Evolutionary conservation across 768 basidiomycete species (phyloP), one percentile per base, ranked within the genome.

Genomic region (Guyanaporus albipodus): DNA sequence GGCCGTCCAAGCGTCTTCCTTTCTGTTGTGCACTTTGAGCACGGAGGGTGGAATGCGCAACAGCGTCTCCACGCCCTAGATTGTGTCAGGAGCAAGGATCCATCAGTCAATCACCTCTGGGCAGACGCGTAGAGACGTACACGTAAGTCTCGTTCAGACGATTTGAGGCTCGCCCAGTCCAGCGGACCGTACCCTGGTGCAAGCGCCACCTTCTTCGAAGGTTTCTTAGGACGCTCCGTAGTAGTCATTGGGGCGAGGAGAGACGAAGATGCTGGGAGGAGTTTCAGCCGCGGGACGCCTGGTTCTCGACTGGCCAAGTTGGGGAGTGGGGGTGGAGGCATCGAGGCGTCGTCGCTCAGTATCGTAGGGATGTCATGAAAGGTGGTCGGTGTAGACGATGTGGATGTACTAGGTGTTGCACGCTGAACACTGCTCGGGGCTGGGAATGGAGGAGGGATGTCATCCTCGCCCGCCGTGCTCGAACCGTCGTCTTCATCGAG

Each of bases 151-250:
- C 70, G 60, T 2, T 93, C 93, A 6, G 85, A 91, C 4, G 80
- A 70, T 66, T 94, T 93, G 48, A 96, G 68, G 37, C 76, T 81
- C 2, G 91, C 93, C 95, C 95, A 99, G 67, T 99, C 96, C 23
- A 99, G 67, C 9, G 92, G 82, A 51, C 90, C 87, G 65, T 86
- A 87, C 6, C 96, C 96, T 2, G 95, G 94, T 10, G 88, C 83
- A 4, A 99, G 77, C 5, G 83, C 89, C 1, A 96, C 92, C 69
- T 94, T 97, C 56, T 74, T 81, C 58, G 82, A 85, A 6, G 75
- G 70, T 48, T 77, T 78, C 14, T 67, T 59, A 0, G 83, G 82
- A 1, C 72, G 71, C 54, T 77, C 77, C 7, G 78, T 83, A 14
- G 87, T 87, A 8, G 76, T 73, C n/a, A 77, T 72, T 1, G 85